A percentile compares a stretch with the other conserved stretches of the same genome.
Conservation (phyloP, 2,329 filamentous ascomycete species). For the Chaetoscypha palmicola region DNA sequence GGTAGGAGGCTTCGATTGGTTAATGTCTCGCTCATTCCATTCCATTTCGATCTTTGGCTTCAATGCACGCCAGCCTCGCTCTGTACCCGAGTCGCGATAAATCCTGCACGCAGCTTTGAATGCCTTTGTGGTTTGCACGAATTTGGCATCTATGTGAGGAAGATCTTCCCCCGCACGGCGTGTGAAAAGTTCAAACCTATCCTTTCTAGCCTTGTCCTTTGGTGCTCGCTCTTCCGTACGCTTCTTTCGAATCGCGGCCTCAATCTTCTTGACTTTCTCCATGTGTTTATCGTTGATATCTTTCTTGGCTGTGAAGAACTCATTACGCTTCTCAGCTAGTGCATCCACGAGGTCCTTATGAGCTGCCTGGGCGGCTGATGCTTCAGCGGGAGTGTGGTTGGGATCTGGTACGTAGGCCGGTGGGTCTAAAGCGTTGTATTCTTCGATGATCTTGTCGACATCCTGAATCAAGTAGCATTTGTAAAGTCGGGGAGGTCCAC, state of each 20-base stretch:
- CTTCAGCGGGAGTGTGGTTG: constrained; percentile 20
- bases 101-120: constrained; percentile 29
- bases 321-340: constrained; percentile 19
- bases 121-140: constrained; percentile 20
- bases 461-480: constrained; percentile 25
- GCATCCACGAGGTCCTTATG: constrained; percentile 20
- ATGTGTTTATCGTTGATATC: constrained; percentile 25
- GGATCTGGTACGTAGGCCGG: constrained; percentile 22
- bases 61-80: constrained; percentile 28
- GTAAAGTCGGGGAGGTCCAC: constrained; percentile 24
- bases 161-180: constrained; percentile 24
- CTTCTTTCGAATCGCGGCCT: constrained; percentile 20
- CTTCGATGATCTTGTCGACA: constrained; percentile 21
- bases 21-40: constrained; percentile 11
- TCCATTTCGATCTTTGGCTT: constrained; percentile 29
- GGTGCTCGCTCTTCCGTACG: constrained; percentile 21
- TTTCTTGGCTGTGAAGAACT: constrained; percentile 25
- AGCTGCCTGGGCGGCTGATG: constrained; percentile 17
- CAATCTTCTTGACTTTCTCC: constrained; percentile 25
- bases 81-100: constrained; percentile 27
- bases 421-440: constrained; percentile 26
- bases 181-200: constrained; percentile 24
- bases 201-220: constrained; percentile 22
- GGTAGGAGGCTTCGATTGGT: constrained; percentile 1
- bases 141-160: constrained; percentile 21